phyloP scores from a whole-genome alignment of 2,329 filamentous ascomycete species.

The Aspergillus hiratsukae region DNA sequence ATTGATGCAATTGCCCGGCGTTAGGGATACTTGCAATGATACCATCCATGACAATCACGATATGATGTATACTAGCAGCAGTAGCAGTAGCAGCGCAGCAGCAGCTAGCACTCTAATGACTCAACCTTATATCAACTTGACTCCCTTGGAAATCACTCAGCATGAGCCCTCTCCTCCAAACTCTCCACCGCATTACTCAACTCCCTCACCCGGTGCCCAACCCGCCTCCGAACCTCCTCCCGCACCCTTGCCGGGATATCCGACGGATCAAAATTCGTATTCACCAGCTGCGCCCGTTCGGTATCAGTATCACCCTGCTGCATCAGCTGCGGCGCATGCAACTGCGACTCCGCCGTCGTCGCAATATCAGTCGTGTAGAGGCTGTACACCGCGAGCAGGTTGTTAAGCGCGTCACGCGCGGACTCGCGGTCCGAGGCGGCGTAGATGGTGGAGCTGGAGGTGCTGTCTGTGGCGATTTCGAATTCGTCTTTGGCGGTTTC shows the following conservation, averaged over 20 bases:
- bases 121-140: not conserved
- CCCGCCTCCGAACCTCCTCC: conserved; percentile 41
- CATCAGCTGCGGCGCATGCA: conserved; percentile 2
- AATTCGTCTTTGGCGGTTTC: conserved; percentile 46
- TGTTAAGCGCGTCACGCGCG: conserved; percentile 43
- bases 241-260: conserved; percentile 25
- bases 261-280: conserved; percentile 30
- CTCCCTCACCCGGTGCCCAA: conserved; percentile 45
- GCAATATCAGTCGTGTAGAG: conserved; percentile 25
- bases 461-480: conserved; percentile 47
- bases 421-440: conserved; percentile 44
- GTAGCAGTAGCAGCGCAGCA: not conserved
- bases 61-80: conserved; percentile 2
- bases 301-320: not conserved
- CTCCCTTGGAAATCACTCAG: conserved; percentile 23
- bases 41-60: not conserved
- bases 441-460: conserved; percentile 42
- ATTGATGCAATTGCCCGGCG: not conserved
- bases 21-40: not conserved
- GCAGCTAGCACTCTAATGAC: not conserved
- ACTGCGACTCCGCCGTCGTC: conserved; percentile 4
- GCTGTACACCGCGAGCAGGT: conserved; percentile 31
- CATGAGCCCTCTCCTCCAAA: conserved; percentile 39
- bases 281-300: conserved; percentile 19
- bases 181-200: conserved; percentile 41